Base-by-base conservation (phyloP, 148 eudicot genomes). In the Agrostemma githago region DNA sequence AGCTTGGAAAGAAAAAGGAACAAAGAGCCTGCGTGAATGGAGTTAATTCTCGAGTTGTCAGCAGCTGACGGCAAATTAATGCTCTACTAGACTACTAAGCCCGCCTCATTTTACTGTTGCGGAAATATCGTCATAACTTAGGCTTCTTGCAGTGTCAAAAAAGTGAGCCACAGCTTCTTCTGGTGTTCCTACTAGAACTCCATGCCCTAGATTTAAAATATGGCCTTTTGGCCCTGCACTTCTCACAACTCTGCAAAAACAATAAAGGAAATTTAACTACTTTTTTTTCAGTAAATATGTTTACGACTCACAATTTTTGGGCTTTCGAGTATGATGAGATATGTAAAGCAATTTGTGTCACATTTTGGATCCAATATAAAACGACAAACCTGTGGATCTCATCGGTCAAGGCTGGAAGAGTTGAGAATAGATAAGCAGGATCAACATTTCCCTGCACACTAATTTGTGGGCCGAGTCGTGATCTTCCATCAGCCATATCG, bases 161-260 rank as follows among this genome's bases (percentile, higher is more conserved):
- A 95, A 95, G 82, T 92, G 98, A 70, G 96, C 93, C 53, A 92
- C 98, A 1, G 97, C 93, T 62, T 92, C 98, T 84, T 95, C 98
- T 26, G 96, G 97, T 39, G 97, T 95, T 81, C 98, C 96, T 11
- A 91, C 96, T 74, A 92, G 96, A 86, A 89, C 97, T 68, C 98
- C 97, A 69, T 91, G 96, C 21, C 98, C 98, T 26, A 92, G 88
- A 82, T 95, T 92, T 68, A 93, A 85, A 41, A 94, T 91, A 80
- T 91, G 97, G 77, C 96, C 97, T 74, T 79, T 88, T 5, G 92
- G 81, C 60, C 98, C 97, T 9, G 98, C 97, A 88, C 92, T 82
- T 79, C 75, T 85, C 66, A 94, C 93, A 71, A 91, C 98, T 88
- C 98, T 94, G 90, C 82, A 76, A 71, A 38, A 20, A 41, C 17